These are phyloP conservation scores for Avena insularis DNA, from an alignment of 176 grass and related monocot species.

Conservation along the genomic window DNA sequence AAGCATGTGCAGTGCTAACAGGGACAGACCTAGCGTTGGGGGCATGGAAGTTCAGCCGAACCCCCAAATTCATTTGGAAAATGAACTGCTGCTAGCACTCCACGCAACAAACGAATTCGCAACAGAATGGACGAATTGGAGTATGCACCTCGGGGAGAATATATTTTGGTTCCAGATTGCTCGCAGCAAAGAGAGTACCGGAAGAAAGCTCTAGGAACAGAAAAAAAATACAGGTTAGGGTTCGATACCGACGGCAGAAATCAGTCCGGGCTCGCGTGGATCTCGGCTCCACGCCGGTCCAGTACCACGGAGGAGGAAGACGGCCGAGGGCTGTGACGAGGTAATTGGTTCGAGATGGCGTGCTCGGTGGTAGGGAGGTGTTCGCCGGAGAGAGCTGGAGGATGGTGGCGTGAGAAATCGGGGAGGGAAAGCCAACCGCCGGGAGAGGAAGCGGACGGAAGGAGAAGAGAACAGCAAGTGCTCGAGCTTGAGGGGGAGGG, in stretches of 20 bases:
- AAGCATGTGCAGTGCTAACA: neutral
- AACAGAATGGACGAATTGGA: neutral
- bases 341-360: neutral
- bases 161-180: neutral
- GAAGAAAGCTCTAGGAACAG: too few relatives aligned
- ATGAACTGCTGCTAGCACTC: neutral
- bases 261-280: neutral
- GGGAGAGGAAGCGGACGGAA: neutral
- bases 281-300: conserved; percentile 7
- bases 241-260: conserved; percentile 1
- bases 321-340: neutral
- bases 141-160: neutral
- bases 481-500: neutral
- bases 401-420: neutral
- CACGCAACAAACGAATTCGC: neutral
- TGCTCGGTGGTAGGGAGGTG: neutral
- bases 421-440: conserved; percentile 25
- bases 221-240: neutral
- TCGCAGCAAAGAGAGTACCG: neutral
- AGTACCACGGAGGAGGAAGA: neutral
- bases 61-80: neutral
- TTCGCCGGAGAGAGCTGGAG: neutral
- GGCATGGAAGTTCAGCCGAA: neutral
- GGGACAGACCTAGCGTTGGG: neutral
- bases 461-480: conserved; percentile 17